Conservation (phyloP, 2,329 filamentous ascomycete species). For the Tolypocladium sp. region DNA sequence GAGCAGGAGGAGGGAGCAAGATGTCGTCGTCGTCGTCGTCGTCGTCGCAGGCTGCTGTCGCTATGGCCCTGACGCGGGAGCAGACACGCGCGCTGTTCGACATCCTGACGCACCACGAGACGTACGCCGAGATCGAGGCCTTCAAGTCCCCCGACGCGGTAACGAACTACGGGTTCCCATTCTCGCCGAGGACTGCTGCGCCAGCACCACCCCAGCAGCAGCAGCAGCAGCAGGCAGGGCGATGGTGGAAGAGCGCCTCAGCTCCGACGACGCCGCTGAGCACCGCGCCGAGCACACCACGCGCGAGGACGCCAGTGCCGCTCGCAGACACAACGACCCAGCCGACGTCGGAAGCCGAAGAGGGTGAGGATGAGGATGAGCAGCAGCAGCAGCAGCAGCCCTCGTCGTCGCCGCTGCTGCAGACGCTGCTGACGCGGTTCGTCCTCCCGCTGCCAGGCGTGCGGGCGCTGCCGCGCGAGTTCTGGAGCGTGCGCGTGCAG, state of each 20-base stretch:
- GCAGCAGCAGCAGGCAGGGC: neutral
- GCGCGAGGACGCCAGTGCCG: constrained; percentile 14
- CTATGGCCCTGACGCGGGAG: constrained; percentile 17
- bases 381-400: constrained; percentile 9
- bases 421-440: constrained; percentile 57
- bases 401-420: constrained; percentile 56
- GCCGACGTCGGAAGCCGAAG: constrained; percentile 1
- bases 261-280: constrained; percentile 11
- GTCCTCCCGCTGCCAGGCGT: constrained; percentile 58
- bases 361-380: constrained; percentile 13
- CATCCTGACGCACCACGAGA: constrained; percentile 50
- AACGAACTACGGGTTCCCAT: constrained; percentile 61
- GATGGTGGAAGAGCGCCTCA: neutral
- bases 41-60: neutral
- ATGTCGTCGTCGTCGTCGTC: neutral
- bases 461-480: constrained; percentile 50
- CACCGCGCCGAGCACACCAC: constrained; percentile 17
- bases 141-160: constrained; percentile 61
- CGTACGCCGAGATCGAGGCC: constrained; percentile 59
- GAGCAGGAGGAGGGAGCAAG: neutral
- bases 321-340: neutral
- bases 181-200: constrained; percentile 24
- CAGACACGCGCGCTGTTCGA: constrained; percentile 48
- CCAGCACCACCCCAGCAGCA: neutral
- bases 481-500: constrained; percentile 56